These are phyloP conservation scores for Wickerhamomyces kurtzmanii DNA, from an alignment of 805 yeast genomes.

Conservation along the genomic window DNA sequence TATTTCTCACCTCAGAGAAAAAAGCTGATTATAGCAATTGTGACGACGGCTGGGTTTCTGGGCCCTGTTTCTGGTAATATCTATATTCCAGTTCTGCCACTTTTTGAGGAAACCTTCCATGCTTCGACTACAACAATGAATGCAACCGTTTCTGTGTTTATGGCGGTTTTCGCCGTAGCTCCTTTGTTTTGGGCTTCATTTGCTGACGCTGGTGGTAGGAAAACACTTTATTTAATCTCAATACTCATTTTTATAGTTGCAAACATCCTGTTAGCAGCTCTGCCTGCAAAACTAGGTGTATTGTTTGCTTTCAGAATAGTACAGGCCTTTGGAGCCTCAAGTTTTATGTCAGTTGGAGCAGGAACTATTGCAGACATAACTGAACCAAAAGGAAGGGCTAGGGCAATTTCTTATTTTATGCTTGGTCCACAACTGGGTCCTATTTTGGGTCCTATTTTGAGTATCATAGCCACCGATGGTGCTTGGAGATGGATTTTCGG, in stretches of 20 bases:
- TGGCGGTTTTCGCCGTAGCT: constrained; percentile 45
- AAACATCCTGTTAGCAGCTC: constrained; percentile 53
- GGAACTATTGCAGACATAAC: constrained; percentile 80
- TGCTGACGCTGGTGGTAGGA: constrained; percentile 52
- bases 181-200: constrained; percentile 47
- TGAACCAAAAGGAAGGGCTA: constrained; percentile 59
- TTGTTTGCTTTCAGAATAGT: constrained; percentile 57
- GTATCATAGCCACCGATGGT: constrained; percentile 59
- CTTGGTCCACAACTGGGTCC: constrained; percentile 87
- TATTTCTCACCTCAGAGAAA: constrained; percentile 23
- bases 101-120: constrained; percentile 28
- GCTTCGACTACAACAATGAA: constrained; percentile 34
- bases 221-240: constrained; percentile 55
- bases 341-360: constrained; percentile 87
- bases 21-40: constrained; percentile 24
- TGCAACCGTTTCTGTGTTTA: constrained; percentile 48
- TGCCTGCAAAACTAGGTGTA: constrained; percentile 59
- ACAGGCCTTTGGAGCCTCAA: constrained; percentile 78
- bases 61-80: constrained; percentile 53
- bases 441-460: constrained; percentile 73
- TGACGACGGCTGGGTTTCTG: constrained; percentile 39
- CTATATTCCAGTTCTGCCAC: constrained; percentile 43
- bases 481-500: constrained; percentile 82
- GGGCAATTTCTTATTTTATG: constrained; percentile 77
- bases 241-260: constrained; percentile 46